phyloP scores from a whole-genome alignment of 148 eudicot species.

The Arbutus unedo region DNA sequence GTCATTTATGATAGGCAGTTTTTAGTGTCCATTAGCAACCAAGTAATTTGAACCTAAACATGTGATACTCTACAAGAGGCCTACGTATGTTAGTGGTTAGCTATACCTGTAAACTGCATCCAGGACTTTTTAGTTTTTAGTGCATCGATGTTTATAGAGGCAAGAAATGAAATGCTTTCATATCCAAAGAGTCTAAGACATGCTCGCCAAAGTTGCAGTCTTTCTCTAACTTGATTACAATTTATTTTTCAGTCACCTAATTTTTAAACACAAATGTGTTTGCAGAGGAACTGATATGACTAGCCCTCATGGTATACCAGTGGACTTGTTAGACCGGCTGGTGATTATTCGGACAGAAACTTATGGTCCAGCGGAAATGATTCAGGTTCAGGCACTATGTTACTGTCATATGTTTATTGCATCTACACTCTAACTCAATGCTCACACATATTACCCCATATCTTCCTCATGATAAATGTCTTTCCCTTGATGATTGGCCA shows the following conservation, averaged over 20 bases:
- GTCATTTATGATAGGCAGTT: too few relatives aligned
- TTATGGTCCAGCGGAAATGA: slow-evolving; percentile 97
- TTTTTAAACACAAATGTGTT: slow-evolving; percentile 6
- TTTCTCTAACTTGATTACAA: too few relatives aligned
- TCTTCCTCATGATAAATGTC: slow-evolving; percentile 6
- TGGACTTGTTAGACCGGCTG: slow-evolving; percentile 83
- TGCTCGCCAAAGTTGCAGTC: too few relatives aligned
- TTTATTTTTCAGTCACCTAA: not conserved
- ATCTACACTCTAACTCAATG: not conserved
- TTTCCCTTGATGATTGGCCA: slow-evolving; percentile 25
- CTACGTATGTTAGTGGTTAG: too few relatives aligned
- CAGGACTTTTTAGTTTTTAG: too few relatives aligned
- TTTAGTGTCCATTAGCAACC: too few relatives aligned
- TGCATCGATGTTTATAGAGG: too few relatives aligned
- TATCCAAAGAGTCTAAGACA: too few relatives aligned
- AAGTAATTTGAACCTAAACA: too few relatives aligned
- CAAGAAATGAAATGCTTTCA: too few relatives aligned
- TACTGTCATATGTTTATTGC: not conserved
- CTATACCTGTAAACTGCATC: too few relatives aligned
- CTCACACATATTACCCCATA: not conserved
- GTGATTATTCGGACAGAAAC: slow-evolving; percentile 78
- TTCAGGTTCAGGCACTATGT: slow-evolving; percentile 53
- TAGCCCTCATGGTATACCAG: slow-evolving; percentile 95
- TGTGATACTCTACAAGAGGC: too few relatives aligned
- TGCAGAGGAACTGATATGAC: slow-evolving; percentile 94